A percentile compares a stretch with the other conserved stretches of the same genome.
Conservation (phyloP, 2,329 filamentous ascomycete species). For the Aureobasidium melanogenum region DNA sequence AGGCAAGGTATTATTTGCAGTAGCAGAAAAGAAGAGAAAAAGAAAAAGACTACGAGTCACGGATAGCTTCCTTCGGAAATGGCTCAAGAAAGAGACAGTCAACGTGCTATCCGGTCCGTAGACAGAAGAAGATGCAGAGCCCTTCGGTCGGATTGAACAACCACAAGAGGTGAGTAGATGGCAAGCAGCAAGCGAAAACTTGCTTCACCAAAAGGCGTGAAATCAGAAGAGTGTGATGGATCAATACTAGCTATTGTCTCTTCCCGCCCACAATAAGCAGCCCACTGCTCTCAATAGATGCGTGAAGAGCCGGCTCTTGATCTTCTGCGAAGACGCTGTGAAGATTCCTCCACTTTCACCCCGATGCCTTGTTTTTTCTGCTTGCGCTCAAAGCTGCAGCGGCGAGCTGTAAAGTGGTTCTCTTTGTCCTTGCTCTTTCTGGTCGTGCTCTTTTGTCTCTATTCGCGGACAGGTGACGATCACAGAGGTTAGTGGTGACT, state of each 20-base stretch:
- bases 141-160: constrained; percentile 4
- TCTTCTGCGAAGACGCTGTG: constrained; percentile 2
- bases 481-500: neutral
- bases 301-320: neutral
- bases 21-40: neutral
- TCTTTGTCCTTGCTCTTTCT: neutral
- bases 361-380: constrained; percentile 5
- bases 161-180: constrained; percentile 9
- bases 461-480: neutral
- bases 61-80: constrained; percentile 10
- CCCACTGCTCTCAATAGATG: neutral
- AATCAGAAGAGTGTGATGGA: constrained; percentile 30
- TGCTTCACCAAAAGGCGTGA: constrained; percentile 10
- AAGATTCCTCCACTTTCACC: constrained; percentile 8
- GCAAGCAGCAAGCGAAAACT: constrained; percentile 5
- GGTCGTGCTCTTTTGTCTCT: neutral
- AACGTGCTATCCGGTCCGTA: constrained; percentile 12
- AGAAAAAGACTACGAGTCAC: constrained; percentile 13
- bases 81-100: constrained; percentile 5
- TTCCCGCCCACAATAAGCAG: constrained; percentile 10
- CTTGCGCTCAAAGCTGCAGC: neutral
- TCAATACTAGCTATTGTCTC: constrained; percentile 41
- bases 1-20: constrained; percentile 18
- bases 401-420: neutral
- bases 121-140: neutral